Evolutionary conservation across 73 alveolate species (phyloP).

Genomic region (Blepharisma stoltei): DNA sequence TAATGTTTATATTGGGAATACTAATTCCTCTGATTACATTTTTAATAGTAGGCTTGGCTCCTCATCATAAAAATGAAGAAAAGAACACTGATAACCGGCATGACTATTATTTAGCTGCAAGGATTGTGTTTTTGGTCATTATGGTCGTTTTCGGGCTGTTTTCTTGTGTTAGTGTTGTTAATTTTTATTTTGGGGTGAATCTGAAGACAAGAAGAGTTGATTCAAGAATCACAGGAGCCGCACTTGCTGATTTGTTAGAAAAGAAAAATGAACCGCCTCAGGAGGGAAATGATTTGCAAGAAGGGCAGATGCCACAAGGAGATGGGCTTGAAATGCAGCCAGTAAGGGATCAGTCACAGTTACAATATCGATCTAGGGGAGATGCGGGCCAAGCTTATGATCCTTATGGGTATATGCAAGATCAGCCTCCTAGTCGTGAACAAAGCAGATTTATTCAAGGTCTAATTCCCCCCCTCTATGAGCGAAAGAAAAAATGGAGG

Average conservation of each 20-base stretch:
- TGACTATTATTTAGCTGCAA: constrained; percentile 9
- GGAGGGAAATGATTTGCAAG: too few relatives aligned
- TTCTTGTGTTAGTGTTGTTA: background rate
- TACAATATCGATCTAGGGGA: too few relatives aligned
- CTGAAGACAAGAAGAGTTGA: constrained; percentile 9
- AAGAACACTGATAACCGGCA: background rate
- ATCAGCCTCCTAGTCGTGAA: too few relatives aligned
- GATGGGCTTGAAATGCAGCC: too few relatives aligned
- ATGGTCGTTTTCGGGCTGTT: background rate
- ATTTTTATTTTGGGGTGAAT: constrained; percentile 7
- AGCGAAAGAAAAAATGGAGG: too few relatives aligned
- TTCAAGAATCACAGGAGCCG: background rate
- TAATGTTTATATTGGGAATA: constrained; percentile 1
- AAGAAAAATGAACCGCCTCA: too few relatives aligned
- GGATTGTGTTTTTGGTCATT: background rate
- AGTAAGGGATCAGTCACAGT: too few relatives aligned
- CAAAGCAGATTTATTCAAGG: too few relatives aligned
- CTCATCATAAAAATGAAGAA: background rate
- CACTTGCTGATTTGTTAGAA: constrained; percentile 5
- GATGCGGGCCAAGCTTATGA: too few relatives aligned
- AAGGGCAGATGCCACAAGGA: too few relatives aligned
- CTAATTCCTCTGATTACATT: constrained; percentile 18
- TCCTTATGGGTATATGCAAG: too few relatives aligned
- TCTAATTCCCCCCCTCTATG: too few relatives aligned
- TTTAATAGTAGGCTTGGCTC: constrained; percentile 19